These are phyloP conservation scores for Fusarium decemcellulare DNA, from an alignment of 2,329 filamentous ascomycete genomes.

Conservation along the genomic window DNA sequence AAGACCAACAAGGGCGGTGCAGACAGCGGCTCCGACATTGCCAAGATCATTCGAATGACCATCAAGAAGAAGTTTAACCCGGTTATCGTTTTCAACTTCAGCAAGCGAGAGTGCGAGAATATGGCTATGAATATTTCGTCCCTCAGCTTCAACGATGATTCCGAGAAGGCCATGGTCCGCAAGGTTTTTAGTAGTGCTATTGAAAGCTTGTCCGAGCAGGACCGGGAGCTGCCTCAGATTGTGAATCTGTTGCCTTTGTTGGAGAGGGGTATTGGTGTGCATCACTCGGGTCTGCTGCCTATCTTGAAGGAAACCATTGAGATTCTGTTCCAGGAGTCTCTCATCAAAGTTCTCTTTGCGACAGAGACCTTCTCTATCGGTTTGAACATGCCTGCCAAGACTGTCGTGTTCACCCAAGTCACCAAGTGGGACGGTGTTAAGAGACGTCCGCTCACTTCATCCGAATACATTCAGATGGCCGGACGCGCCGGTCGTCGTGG, in stretches of 20 bases:
- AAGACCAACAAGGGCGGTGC: conserved; percentile 90
- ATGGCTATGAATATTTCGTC: conserved; percentile 89
- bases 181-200: conserved; percentile 97
- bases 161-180: conserved; percentile 92
- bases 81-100: conserved; percentile 99
- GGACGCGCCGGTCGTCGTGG: conserved; percentile 96
- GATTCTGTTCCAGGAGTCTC: conserved; percentile 96
- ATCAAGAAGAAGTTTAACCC: conserved; percentile 98
- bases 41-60: conserved; percentile 99
- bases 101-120: conserved; percentile 95
- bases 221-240: conserved; percentile 91
- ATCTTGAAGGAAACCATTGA: conserved; percentile 99
- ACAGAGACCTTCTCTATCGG: conserved; percentile 99
- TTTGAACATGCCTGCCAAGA: conserved; percentile 99
- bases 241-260: conserved; percentile 90
- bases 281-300: conserved; percentile 94
- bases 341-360: conserved; percentile 98
- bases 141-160: conserved; percentile 95
- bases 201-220: conserved; percentile 91
- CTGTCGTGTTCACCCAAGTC: conserved; percentile 98
- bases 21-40: conserved; percentile 84
- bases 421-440: conserved; percentile 92
- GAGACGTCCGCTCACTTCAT: conserved; percentile 88
- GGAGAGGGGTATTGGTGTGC: conserved; percentile 93
- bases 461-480: conserved; percentile 99